Conservation (phyloP, 345 rosid species). For the Rubroshorea leprosula region DNA sequence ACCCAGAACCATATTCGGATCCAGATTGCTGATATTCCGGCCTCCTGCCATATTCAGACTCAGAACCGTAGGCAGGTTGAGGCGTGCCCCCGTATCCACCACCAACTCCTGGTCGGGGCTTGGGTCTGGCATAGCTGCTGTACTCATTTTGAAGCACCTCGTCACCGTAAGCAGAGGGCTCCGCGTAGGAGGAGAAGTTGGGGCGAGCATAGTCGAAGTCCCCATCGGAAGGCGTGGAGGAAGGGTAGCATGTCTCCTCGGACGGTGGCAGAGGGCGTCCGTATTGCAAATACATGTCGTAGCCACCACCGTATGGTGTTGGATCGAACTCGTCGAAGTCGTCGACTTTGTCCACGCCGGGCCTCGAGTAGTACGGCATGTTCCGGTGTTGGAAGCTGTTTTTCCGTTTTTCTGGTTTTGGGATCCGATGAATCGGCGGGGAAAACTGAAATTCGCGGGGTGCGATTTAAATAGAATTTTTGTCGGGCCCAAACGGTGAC, state of each 20-base stretch:
- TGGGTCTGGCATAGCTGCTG: constrained; percentile 73
- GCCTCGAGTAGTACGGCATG: constrained; percentile 75
- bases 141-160: constrained; percentile 65
- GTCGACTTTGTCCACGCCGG: constrained; percentile 42
- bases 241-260: constrained; percentile 61
- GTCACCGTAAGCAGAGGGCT: constrained; percentile 69
- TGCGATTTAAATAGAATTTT: neutral
- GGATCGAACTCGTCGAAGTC: constrained; percentile 88
- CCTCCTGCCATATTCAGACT: constrained; percentile 33
- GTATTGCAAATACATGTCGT: constrained; percentile 55
- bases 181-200: constrained; percentile 46
- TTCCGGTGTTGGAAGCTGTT: neutral
- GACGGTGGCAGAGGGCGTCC: constrained; percentile 78
- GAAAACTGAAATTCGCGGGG: too few species aligned
- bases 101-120: constrained; percentile 48
- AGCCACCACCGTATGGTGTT: constrained; percentile 92
- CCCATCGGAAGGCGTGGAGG: constrained; percentile 31
- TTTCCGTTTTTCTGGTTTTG: neutral
- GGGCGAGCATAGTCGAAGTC: constrained; percentile 69
- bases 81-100: constrained; percentile 15
- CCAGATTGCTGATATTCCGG: constrained; percentile 25
- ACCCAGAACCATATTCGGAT: constrained; percentile 40
- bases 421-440: neutral
- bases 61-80: constrained; percentile 29
- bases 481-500: neutral